phyloP scores from a whole-genome alignment of 331 rosid species.

The Cucumis variabilis region DNA sequence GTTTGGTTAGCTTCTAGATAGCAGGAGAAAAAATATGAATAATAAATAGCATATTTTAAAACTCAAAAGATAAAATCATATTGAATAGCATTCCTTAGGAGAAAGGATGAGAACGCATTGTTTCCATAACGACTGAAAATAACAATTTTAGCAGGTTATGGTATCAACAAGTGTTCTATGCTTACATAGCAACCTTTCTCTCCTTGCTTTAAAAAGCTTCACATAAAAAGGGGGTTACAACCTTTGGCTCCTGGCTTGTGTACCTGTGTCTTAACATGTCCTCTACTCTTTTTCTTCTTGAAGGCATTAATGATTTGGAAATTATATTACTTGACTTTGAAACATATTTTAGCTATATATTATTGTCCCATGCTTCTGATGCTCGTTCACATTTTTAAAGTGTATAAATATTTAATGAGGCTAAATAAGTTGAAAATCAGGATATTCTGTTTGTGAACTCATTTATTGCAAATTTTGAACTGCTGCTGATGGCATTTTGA shows the following conservation, averaged over 20 bases:
- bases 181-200: background rate
- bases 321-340: background rate
- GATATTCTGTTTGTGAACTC: slow-evolving; percentile 2
- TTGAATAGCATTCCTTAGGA: background rate
- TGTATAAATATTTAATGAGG: background rate
- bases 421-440: background rate
- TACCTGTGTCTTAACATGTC: background rate
- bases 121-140: background rate
- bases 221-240: background rate
- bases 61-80: background rate
- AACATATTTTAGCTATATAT: background rate
- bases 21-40: background rate
- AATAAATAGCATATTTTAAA: background rate
- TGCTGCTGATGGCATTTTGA: background rate
- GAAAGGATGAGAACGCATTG: background rate
- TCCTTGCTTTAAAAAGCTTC: background rate
- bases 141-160: background rate
- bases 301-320: background rate
- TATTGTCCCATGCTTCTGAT: background rate
- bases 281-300: background rate
- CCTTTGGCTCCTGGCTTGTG: slow-evolving; percentile 15
- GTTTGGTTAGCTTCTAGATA: background rate
- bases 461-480: background rate
- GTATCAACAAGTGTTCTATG: background rate
- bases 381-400: background rate